phyloP scores from a whole-genome alignment of 2,329 filamentous ascomycete species.

The Alternaria sp. region DNA sequence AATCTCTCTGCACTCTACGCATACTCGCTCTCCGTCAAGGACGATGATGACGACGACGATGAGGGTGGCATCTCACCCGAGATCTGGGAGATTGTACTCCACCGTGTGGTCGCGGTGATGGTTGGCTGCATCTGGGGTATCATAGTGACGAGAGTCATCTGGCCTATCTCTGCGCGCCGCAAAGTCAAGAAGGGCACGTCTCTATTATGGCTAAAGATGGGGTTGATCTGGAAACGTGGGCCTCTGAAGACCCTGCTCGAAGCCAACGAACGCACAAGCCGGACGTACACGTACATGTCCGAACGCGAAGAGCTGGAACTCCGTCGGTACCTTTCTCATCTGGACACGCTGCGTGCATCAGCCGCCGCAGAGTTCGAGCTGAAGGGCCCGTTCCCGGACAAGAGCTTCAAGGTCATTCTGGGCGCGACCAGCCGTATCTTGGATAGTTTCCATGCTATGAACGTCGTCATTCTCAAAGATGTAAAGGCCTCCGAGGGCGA shows the following conservation, averaged over 20 bases:
- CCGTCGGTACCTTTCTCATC: conserved; percentile 75
- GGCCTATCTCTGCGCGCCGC: conserved; percentile 87
- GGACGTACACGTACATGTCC: conserved; percentile 73
- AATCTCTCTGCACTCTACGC: conserved; percentile 94
- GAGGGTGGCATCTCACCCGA: conserved; percentile 84
- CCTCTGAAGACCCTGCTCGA: conserved; percentile 74
- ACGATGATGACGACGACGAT: conserved; percentile 79
- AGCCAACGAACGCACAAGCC: conserved; percentile 31
- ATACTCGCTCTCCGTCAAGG: conserved; percentile 82
- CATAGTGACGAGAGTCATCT: conserved; percentile 85
- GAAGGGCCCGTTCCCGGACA: conserved; percentile 81
- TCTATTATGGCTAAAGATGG: conserved; percentile 92
- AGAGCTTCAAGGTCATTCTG: conserved; percentile 75
- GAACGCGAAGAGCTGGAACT: conserved; percentile 87
- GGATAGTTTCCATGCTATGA: conserved; percentile 96
- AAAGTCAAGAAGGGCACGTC: conserved; percentile 91
- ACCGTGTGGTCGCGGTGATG: conserved; percentile 86
- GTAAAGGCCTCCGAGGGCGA: conserved; percentile 78
- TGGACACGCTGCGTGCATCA: conserved; percentile 74
- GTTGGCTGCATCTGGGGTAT: conserved; percentile 91
- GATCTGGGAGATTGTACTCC: conserved; percentile 85
- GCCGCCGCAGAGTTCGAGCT: conserved; percentile 89
- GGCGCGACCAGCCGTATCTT: conserved; percentile 82
- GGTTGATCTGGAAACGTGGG: conserved; percentile 93
- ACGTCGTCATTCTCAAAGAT: conserved; percentile 85